These are phyloP conservation scores for Solanum chiquidenum DNA, from an alignment of 257 asterid species.

Conservation along the genomic window DNA sequence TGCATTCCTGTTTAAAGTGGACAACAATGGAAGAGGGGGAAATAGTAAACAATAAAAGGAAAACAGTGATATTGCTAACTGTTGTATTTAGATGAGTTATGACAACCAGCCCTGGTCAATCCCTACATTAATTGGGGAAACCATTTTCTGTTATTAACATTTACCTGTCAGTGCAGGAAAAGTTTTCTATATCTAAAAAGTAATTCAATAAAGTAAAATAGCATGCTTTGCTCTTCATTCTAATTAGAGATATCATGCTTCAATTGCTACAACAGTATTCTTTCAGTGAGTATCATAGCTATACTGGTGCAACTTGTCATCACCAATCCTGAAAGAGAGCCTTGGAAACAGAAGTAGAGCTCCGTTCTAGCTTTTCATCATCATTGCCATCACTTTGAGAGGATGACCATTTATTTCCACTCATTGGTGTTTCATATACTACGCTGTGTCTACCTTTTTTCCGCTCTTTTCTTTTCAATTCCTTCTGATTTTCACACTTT, in stretches of 20 bases:
- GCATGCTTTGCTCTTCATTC: background rate
- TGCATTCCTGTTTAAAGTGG: background rate
- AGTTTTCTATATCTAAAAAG: background rate
- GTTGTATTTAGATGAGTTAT: background rate
- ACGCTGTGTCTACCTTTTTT: slow-evolving; percentile 26
- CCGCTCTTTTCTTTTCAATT: slow-evolving; percentile 39
- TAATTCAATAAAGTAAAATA: background rate
- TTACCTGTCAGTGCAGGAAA: background rate
- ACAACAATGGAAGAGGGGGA: background rate
- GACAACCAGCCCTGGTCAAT: background rate
- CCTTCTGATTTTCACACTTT: slow-evolving; percentile 37
- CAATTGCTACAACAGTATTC: background rate
- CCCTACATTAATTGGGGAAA: background rate
- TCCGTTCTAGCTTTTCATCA: slow-evolving; percentile 6
- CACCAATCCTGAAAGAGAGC: slow-evolving; percentile 70
- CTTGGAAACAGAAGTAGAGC: slow-evolving; percentile 47
- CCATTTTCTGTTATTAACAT: background rate
- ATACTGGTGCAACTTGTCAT: background rate
- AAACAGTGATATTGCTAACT: background rate
- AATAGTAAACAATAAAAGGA: background rate
- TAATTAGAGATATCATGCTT: background rate
- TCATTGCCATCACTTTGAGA: slow-evolving; percentile 16
- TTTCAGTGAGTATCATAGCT: background rate
- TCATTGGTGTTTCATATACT: slow-evolving; percentile 75
- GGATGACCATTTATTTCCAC: slow-evolving; percentile 29